Conservation (phyloP, 306 rosid genomes). For the Datisca glomerata region DNA sequence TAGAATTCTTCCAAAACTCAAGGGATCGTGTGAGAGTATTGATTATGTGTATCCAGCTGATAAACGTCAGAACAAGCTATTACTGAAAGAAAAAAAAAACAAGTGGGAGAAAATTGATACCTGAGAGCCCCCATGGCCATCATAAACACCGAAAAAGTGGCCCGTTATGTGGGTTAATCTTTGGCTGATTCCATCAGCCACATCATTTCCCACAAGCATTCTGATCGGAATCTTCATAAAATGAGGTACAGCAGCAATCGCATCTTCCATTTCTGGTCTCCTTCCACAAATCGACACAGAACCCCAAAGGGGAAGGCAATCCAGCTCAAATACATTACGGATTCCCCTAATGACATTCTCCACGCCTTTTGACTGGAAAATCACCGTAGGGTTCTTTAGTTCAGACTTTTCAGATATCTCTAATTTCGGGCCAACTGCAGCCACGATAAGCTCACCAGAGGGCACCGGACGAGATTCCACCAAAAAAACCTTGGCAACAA, state of each 20-base stretch:
- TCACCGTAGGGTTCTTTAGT: conserved; percentile 20
- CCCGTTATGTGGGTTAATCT: conserved; percentile 34
- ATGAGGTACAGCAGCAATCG: conserved; percentile 31
- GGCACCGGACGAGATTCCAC: conserved; percentile 39
- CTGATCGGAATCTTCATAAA: conserved; percentile 34
- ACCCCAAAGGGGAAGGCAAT: conserved; percentile 56
- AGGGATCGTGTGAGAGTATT: too few relatives aligned
- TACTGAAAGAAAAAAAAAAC: too few relatives aligned
- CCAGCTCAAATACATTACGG: conserved; percentile 34
- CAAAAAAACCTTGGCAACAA: conserved; percentile 38
- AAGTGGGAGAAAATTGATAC: conserved; percentile 8
- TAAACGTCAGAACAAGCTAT: too few relatives aligned
- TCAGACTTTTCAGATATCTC: conserved; percentile 21
- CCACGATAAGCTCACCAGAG: conserved; percentile 31
- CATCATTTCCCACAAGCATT: conserved; percentile 26
- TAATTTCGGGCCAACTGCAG: conserved; percentile 26
- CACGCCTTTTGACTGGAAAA: conserved; percentile 25
- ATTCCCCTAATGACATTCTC: conserved; percentile 10
- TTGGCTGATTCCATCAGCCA: conserved; percentile 24
- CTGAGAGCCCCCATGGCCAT: conserved; percentile 64
- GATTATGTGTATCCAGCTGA: too few relatives aligned
- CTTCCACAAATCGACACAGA: conserved; percentile 42
- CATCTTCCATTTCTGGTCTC: conserved; percentile 54
- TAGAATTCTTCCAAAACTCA: too few relatives aligned
- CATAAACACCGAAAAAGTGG: conserved; percentile 50